Conservation (phyloP, 2,329 filamentous ascomycete genomes). For the Pyricularia sp. region DNA sequence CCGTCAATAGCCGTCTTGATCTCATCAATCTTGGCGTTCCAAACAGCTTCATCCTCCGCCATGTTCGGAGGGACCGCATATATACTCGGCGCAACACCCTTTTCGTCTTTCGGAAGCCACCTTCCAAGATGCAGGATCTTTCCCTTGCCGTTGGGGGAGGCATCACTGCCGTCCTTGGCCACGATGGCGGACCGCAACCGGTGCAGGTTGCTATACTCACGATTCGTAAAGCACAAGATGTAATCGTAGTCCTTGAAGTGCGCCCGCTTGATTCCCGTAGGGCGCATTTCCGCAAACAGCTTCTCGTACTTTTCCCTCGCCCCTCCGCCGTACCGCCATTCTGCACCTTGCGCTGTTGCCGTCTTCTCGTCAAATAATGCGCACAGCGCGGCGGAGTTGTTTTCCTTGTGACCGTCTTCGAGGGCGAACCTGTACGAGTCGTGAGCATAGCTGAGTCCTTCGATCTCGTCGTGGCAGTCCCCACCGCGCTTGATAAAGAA, state of each 20-base stretch:
- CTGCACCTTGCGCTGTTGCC: background rate
- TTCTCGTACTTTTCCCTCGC: background rate
- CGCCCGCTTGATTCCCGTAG: background rate
- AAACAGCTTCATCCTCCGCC: background rate
- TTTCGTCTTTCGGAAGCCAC: conserved; percentile 8
- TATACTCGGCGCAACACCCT: background rate
- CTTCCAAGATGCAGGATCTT: conserved; percentile 17
- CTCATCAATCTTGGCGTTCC: background rate
- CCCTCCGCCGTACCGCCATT: background rate
- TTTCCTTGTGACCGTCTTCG: background rate
- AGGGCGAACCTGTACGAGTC: background rate
- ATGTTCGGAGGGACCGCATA: background rate
- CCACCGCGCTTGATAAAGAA: background rate
- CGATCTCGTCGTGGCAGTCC: background rate
- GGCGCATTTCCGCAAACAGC: background rate
- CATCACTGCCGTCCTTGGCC: background rate
- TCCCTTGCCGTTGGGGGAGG: conserved; percentile 11
- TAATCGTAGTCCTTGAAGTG: conserved; percentile 1
- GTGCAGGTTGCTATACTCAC: background rate
- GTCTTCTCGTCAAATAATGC: background rate
- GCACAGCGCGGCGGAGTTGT: background rate
- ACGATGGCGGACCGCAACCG: background rate
- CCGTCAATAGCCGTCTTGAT: background rate
- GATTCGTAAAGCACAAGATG: background rate
- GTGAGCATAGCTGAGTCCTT: background rate